Base-by-base conservation (phyloP, 2,329 filamentous ascomycete genomes). In the Aspergillus quadrilineatus region DNA sequence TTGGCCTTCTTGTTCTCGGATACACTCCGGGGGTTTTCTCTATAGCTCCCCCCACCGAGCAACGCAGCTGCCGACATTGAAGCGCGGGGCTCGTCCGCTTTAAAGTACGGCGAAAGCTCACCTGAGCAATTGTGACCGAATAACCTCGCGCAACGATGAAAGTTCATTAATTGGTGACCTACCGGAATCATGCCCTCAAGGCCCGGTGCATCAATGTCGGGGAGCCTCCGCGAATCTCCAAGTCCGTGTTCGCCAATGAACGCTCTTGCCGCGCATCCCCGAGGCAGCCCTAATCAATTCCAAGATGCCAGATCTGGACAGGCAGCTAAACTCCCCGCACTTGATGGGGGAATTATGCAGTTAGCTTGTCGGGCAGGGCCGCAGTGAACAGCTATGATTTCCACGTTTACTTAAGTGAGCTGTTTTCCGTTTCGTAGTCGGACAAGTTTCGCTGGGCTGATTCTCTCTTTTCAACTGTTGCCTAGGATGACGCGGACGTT, bases 401-500 rank as follows among this genome's bases (percentile, higher is more conserved):
- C 8, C 22, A 28, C 15, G 10, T 42, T 36, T 41, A 50, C 48
- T 50, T 42, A 42, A 50, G 36, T 9, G 6, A 22, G 34, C 5
- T 1, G n/a, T 49, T 34, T 39, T 12, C 22, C 46, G 12, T 15
- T 28, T n/a, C 46, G 7, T 17, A 12, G 32, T 17, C 6, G 17
- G 45, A 22, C 14, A 3, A 50, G 10, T 50, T 50, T 32, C n/a
- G n/a, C 36, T 50, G 47, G 6, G n/a, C 15, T 22, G 7, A n/a
- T 28, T 51, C 17, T 47, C 50, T 41, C 29, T 34, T 4, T 29
- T 39, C 32, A 2, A 5, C 14, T n/a, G 17, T 42, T 15, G 48
- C 47, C 32, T 37, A 51, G 34, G 9, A 56, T 56, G 53, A 56
- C 53, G 46, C 53, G 48, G 17, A 51, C 47, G n/a, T 56, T 56